Percentiles rank a stretch among this genome's conserved stretches.
phyloP scores from a whole-genome alignment of 805 yeast genomes.

The Kazachstania taianensis region DNA sequence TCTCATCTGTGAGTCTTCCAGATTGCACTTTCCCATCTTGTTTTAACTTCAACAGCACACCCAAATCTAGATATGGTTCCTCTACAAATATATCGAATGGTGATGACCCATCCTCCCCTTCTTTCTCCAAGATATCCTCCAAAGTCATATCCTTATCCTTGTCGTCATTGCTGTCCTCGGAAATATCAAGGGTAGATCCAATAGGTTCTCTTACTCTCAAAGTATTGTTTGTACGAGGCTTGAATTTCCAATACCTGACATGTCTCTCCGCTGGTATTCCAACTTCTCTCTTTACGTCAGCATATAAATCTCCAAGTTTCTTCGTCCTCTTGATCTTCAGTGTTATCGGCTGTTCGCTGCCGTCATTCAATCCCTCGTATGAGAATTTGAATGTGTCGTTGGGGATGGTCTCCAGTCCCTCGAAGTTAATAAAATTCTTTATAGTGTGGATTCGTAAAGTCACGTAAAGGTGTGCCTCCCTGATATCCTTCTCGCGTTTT shows the following conservation, averaged over 20 bases:
- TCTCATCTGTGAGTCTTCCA: conserved; percentile 11
- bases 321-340: conserved; percentile 49
- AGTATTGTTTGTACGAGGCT: conserved; percentile 61
- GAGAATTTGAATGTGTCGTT: conserved; percentile 41
- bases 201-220: conserved; percentile 47
- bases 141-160: conserved; percentile 32
- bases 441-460: conserved; percentile 48
- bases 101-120: conserved; percentile 23
- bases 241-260: conserved; percentile 55
- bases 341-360: conserved; percentile 36
- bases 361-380: conserved; percentile 40
- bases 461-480: conserved; percentile 60
- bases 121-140: conserved; percentile 36
- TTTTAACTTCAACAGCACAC: conserved; percentile 13
- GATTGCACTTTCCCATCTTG: conserved; percentile 6
- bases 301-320: conserved; percentile 40
- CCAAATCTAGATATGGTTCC: conserved; percentile 34
- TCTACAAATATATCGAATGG: conserved; percentile 57
- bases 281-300: conserved; percentile 37
- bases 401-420: conserved; percentile 58
- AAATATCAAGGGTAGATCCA: no score
- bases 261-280: conserved; percentile 29
- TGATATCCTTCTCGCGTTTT: conserved; percentile 44
- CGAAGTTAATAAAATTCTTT: conserved; percentile 44
- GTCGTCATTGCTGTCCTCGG: conserved; percentile 12